phyloP scores from a whole-genome alignment of 2,329 filamentous ascomycete genomes.

The Chaetomiaceae sp. region DNA sequence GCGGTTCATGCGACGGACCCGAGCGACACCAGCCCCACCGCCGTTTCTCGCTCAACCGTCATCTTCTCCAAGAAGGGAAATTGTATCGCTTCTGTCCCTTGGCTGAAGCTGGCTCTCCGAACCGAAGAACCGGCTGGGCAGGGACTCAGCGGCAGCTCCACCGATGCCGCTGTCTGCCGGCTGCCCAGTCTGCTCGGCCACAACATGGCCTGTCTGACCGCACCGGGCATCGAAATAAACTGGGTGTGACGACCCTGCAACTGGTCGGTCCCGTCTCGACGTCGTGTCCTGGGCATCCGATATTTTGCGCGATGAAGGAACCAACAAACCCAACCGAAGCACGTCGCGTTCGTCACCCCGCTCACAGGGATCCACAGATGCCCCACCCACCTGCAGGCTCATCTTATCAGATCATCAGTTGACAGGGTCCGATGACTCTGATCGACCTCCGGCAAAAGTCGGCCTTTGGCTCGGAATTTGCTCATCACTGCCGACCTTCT shows the following conservation, averaged over 20 bases:
- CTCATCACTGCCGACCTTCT: no score
- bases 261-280: background rate
- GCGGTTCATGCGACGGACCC: conserved; percentile 4
- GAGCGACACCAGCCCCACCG: background rate
- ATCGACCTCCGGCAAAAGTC: conserved; percentile 5
- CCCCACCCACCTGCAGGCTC: conserved; percentile 18
- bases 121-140: background rate
- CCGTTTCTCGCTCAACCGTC: background rate
- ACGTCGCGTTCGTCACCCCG: background rate
- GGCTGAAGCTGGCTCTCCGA: no score
- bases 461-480: background rate
- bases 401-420: conserved; percentile 28
- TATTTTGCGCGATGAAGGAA: background rate
- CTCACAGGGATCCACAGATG: background rate
- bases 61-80: no score
- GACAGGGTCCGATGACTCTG: background rate
- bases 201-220: background rate
- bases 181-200: background rate
- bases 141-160: no score
- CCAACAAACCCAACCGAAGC: conserved; percentile 6
- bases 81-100: no score
- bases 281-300: background rate
- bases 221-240: background rate
- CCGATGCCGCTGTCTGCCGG: no score
- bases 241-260: background rate